These are phyloP conservation scores for Aspergillus sp. DNA, from an alignment of 2,329 filamentous ascomycete genomes.

Conservation along the genomic window DNA sequence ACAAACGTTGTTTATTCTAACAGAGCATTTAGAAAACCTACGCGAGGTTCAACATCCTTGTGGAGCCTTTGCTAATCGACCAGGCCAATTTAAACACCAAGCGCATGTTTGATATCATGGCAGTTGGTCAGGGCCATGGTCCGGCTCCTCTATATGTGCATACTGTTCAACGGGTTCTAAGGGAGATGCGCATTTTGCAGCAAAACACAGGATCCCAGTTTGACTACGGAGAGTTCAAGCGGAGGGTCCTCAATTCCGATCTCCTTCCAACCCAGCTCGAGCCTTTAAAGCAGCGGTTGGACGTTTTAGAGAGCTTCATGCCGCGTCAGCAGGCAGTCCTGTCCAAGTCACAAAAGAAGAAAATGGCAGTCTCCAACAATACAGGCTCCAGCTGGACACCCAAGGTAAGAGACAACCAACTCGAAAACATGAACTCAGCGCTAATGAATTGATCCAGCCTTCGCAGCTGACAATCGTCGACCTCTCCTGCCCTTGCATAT, in stretches of 20 bases:
- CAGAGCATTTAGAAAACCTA: conserved; percentile 35
- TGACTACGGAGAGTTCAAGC: conserved; percentile 52
- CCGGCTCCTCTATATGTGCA: conserved; percentile 57
- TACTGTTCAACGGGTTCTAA: conserved; percentile 56
- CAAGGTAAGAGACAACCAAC: conserved; percentile 2
- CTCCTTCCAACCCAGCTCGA: conserved; percentile 16
- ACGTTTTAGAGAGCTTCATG: conserved; percentile 24
- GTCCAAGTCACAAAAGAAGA: neutral
- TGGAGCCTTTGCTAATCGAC: conserved; percentile 54
- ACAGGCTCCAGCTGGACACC: conserved; percentile 14
- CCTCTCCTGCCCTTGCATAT: conserved; percentile 24
- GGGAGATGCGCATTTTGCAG: conserved; percentile 50
- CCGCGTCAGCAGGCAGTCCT: conserved; percentile 1
- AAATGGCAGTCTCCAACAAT: neutral
- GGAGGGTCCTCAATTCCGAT: neutral
- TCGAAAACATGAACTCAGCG: too few relatives aligned
- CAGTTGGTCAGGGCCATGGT: conserved; percentile 42
- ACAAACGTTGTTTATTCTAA: neutral
- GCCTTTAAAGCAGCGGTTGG: conserved; percentile 21
- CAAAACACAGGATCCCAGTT: conserved; percentile 44
- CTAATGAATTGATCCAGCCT: neutral
- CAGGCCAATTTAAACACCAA: conserved; percentile 56
- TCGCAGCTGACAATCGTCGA: conserved; percentile 21
- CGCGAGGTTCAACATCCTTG: conserved; percentile 43
- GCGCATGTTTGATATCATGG: conserved; percentile 62